Base-by-base conservation (phyloP, 176 grass and related monocot species). In the Eremochloa ophiuroides region DNA sequence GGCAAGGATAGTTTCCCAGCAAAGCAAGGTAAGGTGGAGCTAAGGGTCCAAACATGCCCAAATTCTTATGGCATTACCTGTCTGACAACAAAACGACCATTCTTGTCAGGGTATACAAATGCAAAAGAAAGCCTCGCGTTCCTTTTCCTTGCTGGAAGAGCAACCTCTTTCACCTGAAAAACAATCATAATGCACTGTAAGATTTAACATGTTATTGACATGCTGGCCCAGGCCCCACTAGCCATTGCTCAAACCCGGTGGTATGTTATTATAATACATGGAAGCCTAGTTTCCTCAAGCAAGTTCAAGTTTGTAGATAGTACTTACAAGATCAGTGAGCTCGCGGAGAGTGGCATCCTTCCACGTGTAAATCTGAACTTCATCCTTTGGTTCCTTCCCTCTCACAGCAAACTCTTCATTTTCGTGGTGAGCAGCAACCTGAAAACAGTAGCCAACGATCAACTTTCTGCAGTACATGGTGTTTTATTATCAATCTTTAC, bases 361-460 rank as follows among this genome's bases (percentile, higher is more conserved):
- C 93, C 96, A 98, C 20, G 93, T 98, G 76, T 98, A 98, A 80
- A 98, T 98, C 79, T 98, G 96, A 46, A 98, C 93, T 70, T 98
- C 96, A 79, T 95, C 93, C 91, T 98, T 98, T 16, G 95, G 95
- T 51, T 98, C 96, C 85, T 98, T 98, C 30, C 90, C 96, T 88
- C 96, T 93, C 62, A 91, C 88, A 48, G 91, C 80, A 87, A 98
- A 98, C 11, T 98, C 96, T 81, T 95, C 96, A 43, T 94, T 86
- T 20, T 85, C 53, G 87, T 98, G 93, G 88, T 98, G 93, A 2
- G 82, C 79, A 50, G 84, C 88, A 82, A 85, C 86, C 96, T 98
- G 78, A 71, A 41, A 48, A 66, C 26, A 63, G 23, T 40, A 26
- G 64, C 17, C 17, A 56, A 56, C 40, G 4, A 67, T 85, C 73